Conservation (phyloP, 192 early-diverging fungal genomes). For the Glomus cerebriforme region DNA sequence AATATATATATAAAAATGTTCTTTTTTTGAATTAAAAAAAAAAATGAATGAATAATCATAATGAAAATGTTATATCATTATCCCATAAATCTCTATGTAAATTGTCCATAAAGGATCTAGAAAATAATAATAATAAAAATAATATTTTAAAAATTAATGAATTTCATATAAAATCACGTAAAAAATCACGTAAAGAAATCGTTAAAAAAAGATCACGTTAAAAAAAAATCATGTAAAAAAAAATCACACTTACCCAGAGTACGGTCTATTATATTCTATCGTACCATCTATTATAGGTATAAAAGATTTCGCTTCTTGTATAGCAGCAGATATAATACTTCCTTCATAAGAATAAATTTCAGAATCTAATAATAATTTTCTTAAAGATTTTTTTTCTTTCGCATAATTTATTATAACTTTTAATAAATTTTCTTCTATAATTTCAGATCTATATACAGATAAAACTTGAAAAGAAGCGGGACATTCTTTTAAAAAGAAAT, state of each 20-base stretch:
- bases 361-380: background rate
- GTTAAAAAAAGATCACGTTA: background rate
- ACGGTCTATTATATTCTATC: background rate
- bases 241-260: background rate
- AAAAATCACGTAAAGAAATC: background rate
- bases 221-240: background rate
- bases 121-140: too few relatives aligned
- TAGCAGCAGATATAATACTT: background rate
- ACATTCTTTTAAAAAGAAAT: slow-evolving; percentile 18
- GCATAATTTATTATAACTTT: background rate
- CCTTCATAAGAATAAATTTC: background rate
- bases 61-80: too few relatives aligned
- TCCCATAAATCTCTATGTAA: too few relatives aligned
- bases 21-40: too few relatives aligned
- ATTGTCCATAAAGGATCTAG: too few relatives aligned
- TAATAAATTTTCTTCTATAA: background rate
- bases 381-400: background rate
- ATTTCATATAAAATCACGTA: background rate
- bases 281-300: background rate
- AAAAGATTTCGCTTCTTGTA: background rate
- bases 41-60: too few relatives aligned
- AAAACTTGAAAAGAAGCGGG: background rate
- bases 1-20: too few relatives aligned
- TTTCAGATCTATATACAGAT: background rate
- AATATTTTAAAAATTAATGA: too few relatives aligned